Evolutionary conservation across 2,329 filamentous ascomycete genomes (phyloP), one percentile per base, ranked within the genome.

Genomic region (Calonectria pauciramosa): DNA sequence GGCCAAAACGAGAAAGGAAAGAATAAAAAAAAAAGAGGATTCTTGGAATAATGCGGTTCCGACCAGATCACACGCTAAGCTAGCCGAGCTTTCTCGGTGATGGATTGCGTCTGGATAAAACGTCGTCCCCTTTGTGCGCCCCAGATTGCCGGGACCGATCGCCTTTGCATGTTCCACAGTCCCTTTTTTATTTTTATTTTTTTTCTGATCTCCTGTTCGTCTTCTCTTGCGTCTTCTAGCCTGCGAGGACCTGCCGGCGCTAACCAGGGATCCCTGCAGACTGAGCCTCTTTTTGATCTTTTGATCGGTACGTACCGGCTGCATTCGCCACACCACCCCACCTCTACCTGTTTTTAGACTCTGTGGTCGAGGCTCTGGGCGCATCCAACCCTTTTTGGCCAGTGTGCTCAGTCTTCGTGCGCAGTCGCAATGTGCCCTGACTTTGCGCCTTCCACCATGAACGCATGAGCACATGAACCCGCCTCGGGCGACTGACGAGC

Each of bases 231-330:
- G 23, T 13, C n/a, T 38, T 63, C 60, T 70, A 56, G 32, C 64
- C 63, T 67, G 32, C 23, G 32, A 32, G 30, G 67, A 41, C 68
- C 52, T 74, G 72, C 72, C 52, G 60, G 72, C 68, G 63, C 72
- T 68, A 74, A 70, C 66, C 56, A 70, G 66, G 60, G 60, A 28
- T 30, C 60, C 60, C 49, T 54, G 60, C 49, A 66, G 41, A 20
- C 44, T 38, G 36, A 38, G 30, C 32, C 36, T 52, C 34, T 56
- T n/a, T n/a, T n/a, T n/a, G n/a, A n/a, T n/a, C n/a, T n/a, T 41
- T 38, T 38, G 26, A 34, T 14, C 51, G 38, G 23, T 47, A 41
- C 47, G 52, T 47, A 59, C 41, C 67, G n/a, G 26, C 16, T 30
- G 52, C 69, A 66, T 52, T 65, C 49, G 63, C 69, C 60, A 59